Evolutionary conservation across 2,329 filamentous ascomycete species (phyloP).

Genomic region (Diaporthe citri): DNA sequence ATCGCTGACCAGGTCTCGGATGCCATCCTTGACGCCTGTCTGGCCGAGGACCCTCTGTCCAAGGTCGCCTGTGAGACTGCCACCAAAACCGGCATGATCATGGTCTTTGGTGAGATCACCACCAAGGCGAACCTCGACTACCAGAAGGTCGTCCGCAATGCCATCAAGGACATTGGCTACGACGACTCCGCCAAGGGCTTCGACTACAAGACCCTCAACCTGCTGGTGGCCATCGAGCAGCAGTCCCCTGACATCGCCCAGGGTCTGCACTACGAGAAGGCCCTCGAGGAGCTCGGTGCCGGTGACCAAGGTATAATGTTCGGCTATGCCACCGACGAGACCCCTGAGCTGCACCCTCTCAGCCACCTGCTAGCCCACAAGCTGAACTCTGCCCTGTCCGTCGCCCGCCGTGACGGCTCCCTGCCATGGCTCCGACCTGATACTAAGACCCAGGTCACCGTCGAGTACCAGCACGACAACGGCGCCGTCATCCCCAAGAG

Average conservation of each 20-base stretch:
- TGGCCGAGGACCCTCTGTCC: slow-evolving; percentile 93
- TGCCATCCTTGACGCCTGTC: slow-evolving; percentile 97
- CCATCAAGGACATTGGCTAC: slow-evolving; percentile 99
- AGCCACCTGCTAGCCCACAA: slow-evolving; percentile 95
- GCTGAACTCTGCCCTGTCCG: slow-evolving; percentile 95
- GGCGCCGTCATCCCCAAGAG: slow-evolving; percentile 92
- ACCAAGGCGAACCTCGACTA: slow-evolving; percentile 97
- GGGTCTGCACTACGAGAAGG: slow-evolving; percentile 98
- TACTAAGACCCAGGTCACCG: slow-evolving; percentile 99
- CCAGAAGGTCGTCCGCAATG: slow-evolving; percentile 94
- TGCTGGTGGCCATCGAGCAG: slow-evolving; percentile 98
- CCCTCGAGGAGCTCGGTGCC: slow-evolving; percentile 96
- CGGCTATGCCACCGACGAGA: slow-evolving; percentile 99
- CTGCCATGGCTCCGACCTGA: slow-evolving; percentile 96
- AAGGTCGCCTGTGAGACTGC: slow-evolving; percentile 99
- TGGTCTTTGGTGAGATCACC: slow-evolving; percentile 99
- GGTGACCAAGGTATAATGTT: slow-evolving; percentile 99
- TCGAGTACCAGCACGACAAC: slow-evolving; percentile 98
- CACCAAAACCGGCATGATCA: slow-evolving; percentile 99
- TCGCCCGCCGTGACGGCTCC: slow-evolving; percentile 86
- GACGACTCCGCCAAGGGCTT: slow-evolving; percentile 98
- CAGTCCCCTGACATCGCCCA: slow-evolving; percentile 99
- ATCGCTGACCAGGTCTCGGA: slow-evolving; percentile 99
- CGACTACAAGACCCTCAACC: slow-evolving; percentile 99
- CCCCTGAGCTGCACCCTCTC: slow-evolving; percentile 94